Conservation (phyloP, 441 rosid genomes). For the Theobroma grandiflorum region DNA sequence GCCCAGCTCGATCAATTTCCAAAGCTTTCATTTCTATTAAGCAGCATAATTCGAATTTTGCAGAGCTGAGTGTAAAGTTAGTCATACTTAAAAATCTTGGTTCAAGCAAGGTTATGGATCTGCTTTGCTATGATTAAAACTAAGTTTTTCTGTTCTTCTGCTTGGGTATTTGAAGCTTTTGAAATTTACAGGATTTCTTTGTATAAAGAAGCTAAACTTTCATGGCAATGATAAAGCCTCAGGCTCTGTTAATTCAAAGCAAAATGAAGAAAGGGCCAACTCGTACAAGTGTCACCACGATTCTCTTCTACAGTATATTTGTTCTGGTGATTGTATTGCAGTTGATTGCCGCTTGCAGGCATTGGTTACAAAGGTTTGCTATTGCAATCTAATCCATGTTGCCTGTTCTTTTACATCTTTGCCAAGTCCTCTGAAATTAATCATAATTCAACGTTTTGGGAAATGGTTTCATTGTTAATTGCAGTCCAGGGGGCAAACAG, state of each 20-base stretch:
- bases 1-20: not conserved
- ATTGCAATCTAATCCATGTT: conserved; percentile 16
- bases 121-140: conserved; percentile 3
- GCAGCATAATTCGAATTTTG: not conserved
- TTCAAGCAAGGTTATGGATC: not conserved
- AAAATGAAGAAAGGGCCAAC: conserved; percentile 83
- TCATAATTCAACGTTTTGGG: conserved; percentile 14
- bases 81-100: too few relatives aligned
- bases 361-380: conserved; percentile 71
- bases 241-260: conserved; percentile 82
- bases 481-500: conserved; percentile 54
- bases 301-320: conserved; percentile 58
- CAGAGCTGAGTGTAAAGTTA: not conserved
- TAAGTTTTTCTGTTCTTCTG: not conserved
- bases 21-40: not conserved
- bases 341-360: conserved; percentile 67
- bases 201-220: conserved; percentile 10
- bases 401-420: not conserved
- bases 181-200: conserved; percentile 21
- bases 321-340: conserved; percentile 57
- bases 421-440: conserved; percentile 7
- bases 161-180: conserved; percentile 1
- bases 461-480: conserved; percentile 26
- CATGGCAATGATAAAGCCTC: conserved; percentile 96
- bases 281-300: conserved; percentile 65